Conservation (phyloP, 1,284 basidiomycete genomes). For the Uromyces viciae-fabae region DNA sequence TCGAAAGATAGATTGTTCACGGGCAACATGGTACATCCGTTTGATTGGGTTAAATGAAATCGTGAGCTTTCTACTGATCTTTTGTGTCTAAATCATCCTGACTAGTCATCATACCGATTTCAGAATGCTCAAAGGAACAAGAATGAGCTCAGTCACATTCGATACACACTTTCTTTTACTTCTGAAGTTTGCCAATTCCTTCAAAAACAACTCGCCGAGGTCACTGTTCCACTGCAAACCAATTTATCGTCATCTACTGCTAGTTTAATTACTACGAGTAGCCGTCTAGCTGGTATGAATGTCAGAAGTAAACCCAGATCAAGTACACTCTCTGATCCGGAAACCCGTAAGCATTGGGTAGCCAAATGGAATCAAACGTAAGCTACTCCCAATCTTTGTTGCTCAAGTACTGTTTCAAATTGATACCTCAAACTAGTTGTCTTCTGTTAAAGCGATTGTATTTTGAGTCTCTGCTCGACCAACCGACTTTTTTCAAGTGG, state of each 20-base stretch:
- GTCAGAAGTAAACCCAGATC: slow-evolving; percentile 71
- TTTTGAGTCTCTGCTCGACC: slow-evolving; percentile 75
- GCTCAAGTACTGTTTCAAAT: neutral
- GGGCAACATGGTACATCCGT: slow-evolving; percentile 92
- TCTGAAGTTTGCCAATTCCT: slow-evolving; percentile 60
- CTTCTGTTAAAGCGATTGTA: slow-evolving; percentile 62
- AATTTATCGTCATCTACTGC: slow-evolving; percentile 59
- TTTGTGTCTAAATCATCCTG: neutral
- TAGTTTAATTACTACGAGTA: slow-evolving; percentile 23
- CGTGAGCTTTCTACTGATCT: slow-evolving; percentile 57
- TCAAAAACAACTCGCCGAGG: slow-evolving; percentile 79
- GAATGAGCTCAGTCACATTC: slow-evolving; percentile 42
- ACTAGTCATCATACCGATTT: neutral
- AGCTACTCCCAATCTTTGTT: neutral
- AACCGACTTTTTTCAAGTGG: slow-evolving; percentile 74
- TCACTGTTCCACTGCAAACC: slow-evolving; percentile 73
- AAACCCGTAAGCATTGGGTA: slow-evolving; percentile 71
- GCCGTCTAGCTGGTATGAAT: slow-evolving; percentile 54
- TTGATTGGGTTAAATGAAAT: slow-evolving; percentile 94
- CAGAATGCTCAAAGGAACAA: slow-evolving; percentile 43
- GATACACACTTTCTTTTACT: slow-evolving; percentile 38
- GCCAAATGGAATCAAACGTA: slow-evolving; percentile 75
- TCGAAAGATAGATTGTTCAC: slow-evolving; percentile 73
- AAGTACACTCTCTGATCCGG: slow-evolving; percentile 67
- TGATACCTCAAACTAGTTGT: slow-evolving; percentile 51